Percentiles rank a stretch among this genome's conserved stretches.
Conservation (phyloP, 306 rosid genomes). For the Vachellia collinsii region DNA sequence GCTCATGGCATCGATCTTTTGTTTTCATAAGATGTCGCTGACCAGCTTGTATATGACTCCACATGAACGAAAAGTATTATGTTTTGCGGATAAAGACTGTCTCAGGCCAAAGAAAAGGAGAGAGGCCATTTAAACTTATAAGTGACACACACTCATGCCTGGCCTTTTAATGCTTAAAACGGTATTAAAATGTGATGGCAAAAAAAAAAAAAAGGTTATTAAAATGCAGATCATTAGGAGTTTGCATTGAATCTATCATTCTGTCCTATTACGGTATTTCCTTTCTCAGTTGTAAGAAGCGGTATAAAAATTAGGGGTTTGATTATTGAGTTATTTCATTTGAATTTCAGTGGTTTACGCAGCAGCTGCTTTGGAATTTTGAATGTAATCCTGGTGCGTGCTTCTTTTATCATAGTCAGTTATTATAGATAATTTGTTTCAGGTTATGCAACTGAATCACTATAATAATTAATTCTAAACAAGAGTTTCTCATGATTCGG, state of each 20-base stretch:
- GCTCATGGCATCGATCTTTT: background rate
- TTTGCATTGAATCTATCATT: background rate
- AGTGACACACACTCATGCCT: background rate
- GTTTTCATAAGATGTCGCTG: background rate
- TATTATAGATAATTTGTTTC: background rate
- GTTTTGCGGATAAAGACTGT: background rate
- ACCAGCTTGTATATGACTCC: background rate
- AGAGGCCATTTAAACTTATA: background rate
- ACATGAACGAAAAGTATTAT: background rate
- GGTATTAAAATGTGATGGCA: background rate
- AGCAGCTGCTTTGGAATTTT: constrained; percentile 74
- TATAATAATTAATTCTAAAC: background rate
- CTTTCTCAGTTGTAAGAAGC: background rate
- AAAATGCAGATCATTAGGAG: background rate
- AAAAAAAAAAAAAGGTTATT: background rate
- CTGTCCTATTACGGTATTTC: background rate
- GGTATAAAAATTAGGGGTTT: constrained; percentile 7
- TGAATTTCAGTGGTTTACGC: constrained; percentile 74
- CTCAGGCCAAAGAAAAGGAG: background rate
- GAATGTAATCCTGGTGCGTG: constrained; percentile 69
- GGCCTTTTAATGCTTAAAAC: background rate
- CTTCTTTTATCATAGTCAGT: constrained; percentile 8
- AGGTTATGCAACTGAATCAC: background rate
- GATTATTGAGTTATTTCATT: constrained; percentile 41
- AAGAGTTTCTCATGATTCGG: background rate